Conservation (phyloP, 495 filamentous ascomycete species). For the Penicillium samsonianum region DNA sequence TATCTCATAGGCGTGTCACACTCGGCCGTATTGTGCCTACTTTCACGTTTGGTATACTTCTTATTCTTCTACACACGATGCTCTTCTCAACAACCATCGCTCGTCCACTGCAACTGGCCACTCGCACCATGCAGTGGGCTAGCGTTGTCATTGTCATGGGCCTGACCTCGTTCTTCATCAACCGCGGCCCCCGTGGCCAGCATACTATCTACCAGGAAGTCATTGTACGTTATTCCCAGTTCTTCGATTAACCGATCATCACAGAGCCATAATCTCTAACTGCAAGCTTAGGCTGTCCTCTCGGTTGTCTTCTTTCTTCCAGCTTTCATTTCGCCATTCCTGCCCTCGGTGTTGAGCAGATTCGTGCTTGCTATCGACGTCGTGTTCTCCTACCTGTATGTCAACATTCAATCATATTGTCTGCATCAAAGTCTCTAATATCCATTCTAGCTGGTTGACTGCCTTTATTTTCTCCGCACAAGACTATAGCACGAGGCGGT, state of each 20-base stretch:
- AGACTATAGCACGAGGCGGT: constrained; percentile 49
- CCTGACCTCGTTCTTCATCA: constrained; percentile 57
- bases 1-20: background rate
- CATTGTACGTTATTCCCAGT: constrained; percentile 49
- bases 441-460: constrained; percentile 53
- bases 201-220: constrained; percentile 57
- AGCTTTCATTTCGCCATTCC: constrained; percentile 55
- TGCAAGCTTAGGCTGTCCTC: constrained; percentile 44
- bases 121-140: constrained; percentile 49
- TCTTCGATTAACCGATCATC: background rate
- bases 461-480: constrained; percentile 60
- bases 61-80: constrained; percentile 26
- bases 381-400: constrained; percentile 62
- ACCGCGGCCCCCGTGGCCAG: constrained; percentile 37
- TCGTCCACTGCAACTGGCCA: constrained; percentile 40
- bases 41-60: background rate
- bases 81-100: constrained; percentile 31
- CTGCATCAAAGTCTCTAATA: constrained; percentile 21
- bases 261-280: background rate
- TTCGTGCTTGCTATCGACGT: constrained; percentile 56
- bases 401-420: background rate
- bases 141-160: constrained; percentile 63
- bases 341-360: constrained; percentile 43
- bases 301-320: constrained; percentile 60
- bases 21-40: background rate